Conservation (phyloP, 1,139 yeast species). For the Starmera stellimalicola region DNA sequence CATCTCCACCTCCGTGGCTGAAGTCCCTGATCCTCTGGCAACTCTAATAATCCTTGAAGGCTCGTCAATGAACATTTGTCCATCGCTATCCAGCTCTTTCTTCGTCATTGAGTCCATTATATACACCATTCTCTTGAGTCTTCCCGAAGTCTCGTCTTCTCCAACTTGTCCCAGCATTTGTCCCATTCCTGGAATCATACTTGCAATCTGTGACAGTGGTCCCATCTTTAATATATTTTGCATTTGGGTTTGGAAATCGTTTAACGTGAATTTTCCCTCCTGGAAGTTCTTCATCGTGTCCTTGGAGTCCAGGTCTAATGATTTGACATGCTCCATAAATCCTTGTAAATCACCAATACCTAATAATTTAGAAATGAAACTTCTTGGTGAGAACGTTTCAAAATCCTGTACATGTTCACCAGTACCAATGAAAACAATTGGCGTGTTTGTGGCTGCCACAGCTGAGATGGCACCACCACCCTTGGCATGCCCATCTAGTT, state of each 20-base stretch:
- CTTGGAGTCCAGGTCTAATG: slow-evolving; percentile 82
- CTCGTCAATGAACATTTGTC: slow-evolving; percentile 66
- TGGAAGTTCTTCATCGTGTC: slow-evolving; percentile 89
- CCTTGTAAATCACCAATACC: slow-evolving; percentile 97
- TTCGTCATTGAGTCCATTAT: slow-evolving; percentile 96
- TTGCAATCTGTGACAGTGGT: slow-evolving; percentile 84
- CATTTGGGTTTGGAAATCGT: slow-evolving; percentile 93
- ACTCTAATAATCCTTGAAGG: slow-evolving; percentile 85
- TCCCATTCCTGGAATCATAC: slow-evolving; percentile 93
- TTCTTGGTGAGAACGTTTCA: slow-evolving; percentile 83
- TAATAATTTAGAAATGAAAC: slow-evolving; percentile 78
- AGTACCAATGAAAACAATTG: slow-evolving; percentile 95
- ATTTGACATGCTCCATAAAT: slow-evolving; percentile 85
- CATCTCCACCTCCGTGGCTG: slow-evolving; percentile 90
- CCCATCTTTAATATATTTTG: slow-evolving; percentile 95
- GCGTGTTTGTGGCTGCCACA: slow-evolving; percentile 93
- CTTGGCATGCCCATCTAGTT: slow-evolving; percentile 98
- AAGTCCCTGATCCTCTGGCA: slow-evolving; percentile 93
- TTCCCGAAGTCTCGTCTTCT: slow-evolving; percentile 79
- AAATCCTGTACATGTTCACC: slow-evolving; percentile 95
- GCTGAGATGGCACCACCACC: slow-evolving; percentile 99
- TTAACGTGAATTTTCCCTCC: slow-evolving; percentile 88
- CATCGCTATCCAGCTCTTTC: slow-evolving; percentile 86
- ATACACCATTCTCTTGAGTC: slow-evolving; percentile 81
- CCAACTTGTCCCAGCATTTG: slow-evolving; percentile 79